Conservation (phyloP, 805 yeast genomes). For the Wickerhamomyces mucosus region DNA sequence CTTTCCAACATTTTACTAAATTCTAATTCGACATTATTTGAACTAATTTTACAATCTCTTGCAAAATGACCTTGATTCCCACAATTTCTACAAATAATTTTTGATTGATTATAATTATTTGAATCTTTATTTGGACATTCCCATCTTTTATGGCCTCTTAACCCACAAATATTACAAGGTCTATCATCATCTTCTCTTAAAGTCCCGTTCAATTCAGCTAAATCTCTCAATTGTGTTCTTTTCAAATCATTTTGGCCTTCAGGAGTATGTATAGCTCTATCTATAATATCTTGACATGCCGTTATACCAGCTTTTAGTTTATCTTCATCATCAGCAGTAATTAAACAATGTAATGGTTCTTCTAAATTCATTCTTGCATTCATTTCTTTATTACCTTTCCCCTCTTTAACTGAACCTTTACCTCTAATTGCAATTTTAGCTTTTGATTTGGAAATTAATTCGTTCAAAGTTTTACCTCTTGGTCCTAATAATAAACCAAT, state of each 20-base stretch:
- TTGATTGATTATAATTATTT: constrained; percentile 33
- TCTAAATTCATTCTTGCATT: constrained; percentile 37
- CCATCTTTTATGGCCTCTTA: constrained; percentile 52
- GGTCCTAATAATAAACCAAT: constrained; percentile 91
- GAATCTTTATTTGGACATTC: constrained; percentile 52
- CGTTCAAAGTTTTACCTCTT: constrained; percentile 81
- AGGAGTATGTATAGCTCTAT: constrained; percentile 80
- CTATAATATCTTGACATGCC: constrained; percentile 65
- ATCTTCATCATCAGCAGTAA: constrained; percentile 74
- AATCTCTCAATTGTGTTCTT: constrained; percentile 80
- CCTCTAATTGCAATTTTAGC: constrained; percentile 91
- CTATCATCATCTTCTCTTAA: constrained; percentile 68
- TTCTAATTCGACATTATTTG: constrained; percentile 33
- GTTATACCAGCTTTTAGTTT: constrained; percentile 67
- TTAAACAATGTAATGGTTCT: constrained; percentile 83
- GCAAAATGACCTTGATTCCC: constrained; percentile 82
- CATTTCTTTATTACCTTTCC: constrained; percentile 43
- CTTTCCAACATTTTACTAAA: constrained; percentile 43
- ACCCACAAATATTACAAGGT: constrained; percentile 57
- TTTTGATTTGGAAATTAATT: constrained; percentile 75
- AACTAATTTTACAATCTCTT: constrained; percentile 55
- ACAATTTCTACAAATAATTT: constrained; percentile 65
- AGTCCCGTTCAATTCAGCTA: constrained; percentile 93
- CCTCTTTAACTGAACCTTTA: constrained; percentile 91
- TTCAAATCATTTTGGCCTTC: constrained; percentile 90